Conservation (phyloP, 139 green algal species). For the Desmodesmus armatus region DNA sequence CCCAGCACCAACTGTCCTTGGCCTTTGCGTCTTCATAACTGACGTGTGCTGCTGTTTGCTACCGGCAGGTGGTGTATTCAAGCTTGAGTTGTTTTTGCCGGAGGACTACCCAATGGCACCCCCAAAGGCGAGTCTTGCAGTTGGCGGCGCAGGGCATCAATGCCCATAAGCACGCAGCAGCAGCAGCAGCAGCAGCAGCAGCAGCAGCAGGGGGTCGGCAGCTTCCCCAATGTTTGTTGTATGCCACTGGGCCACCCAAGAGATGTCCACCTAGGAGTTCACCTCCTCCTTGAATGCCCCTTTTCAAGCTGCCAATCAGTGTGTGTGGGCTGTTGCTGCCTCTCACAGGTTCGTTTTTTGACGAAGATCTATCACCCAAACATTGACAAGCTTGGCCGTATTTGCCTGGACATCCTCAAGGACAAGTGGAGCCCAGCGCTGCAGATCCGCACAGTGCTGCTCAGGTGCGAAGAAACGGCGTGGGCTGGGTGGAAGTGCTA, state of each 20-base stretch:
- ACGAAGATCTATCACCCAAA: conserved; percentile 99
- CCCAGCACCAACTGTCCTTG: no score
- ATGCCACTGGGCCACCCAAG: no score
- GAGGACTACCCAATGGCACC: conserved; percentile 99
- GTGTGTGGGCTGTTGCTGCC: neutral
- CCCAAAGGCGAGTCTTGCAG: conserved; percentile 83
- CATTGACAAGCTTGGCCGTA: conserved; percentile 98
- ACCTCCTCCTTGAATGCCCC: neutral
- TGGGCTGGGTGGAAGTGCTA: no score
- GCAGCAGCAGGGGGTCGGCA: neutral
- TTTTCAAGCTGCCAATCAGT: neutral
- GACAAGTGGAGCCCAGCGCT: conserved; percentile 99
- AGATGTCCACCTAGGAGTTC: no score
- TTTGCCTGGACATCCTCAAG: conserved; percentile 99
- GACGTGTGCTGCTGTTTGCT: neutral
- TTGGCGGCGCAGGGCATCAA: neutral
- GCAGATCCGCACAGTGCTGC: conserved; percentile 98
- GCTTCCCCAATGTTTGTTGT: no score
- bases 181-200: neutral
- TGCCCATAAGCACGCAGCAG: neutral
- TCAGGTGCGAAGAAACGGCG: no score
- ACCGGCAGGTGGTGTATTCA: conserved; percentile 89
- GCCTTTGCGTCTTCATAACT: no score
- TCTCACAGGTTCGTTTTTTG: conserved; percentile 95
- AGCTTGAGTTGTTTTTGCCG: conserved; percentile 98